Conservation (phyloP, 192 early-diverging fungal genomes). For the Helicostylum pulchrum region DNA sequence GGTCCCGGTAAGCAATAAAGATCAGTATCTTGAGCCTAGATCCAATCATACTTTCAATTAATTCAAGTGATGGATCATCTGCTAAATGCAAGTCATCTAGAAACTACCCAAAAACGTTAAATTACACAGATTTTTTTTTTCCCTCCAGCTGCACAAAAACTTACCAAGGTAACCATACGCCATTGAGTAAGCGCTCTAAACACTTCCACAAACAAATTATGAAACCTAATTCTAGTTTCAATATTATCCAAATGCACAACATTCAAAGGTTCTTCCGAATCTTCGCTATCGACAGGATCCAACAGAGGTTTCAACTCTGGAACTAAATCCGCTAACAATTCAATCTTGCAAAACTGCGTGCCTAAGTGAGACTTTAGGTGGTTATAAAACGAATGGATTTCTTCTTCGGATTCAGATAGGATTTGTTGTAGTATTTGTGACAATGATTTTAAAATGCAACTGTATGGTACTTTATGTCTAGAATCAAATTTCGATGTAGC, state of each 20-base stretch:
- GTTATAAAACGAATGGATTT: conserved; percentile 20
- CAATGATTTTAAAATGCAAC: conserved; percentile 27
- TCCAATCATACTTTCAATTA: conserved; percentile 22
- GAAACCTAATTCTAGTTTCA: conserved; percentile 25
- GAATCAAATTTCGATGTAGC: conserved; percentile 32
- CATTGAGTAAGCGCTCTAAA: conserved; percentile 27
- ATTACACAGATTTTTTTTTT: neutral
- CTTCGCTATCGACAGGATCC: conserved; percentile 4
- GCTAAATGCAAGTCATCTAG: conserved; percentile 36
- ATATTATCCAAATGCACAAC: conserved; percentile 14
- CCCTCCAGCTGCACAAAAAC: neutral
- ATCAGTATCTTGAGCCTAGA: conserved; percentile 22
- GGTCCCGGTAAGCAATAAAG: conserved; percentile 25
- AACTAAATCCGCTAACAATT: conserved; percentile 21
- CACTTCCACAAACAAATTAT: conserved; percentile 30
- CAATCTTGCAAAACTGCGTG: conserved; percentile 19
- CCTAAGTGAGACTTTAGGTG: conserved; percentile 19
- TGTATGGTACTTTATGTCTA: conserved; percentile 29
- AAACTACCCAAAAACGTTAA: conserved; percentile 12
- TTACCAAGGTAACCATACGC: conserved; percentile 33
- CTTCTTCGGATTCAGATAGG: conserved; percentile 31
- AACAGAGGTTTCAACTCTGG: conserved; percentile 28
- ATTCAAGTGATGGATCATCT: conserved; percentile 33
- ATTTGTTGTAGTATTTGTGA: conserved; percentile 35
- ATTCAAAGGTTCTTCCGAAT: conserved; percentile 1